Percentiles rank a stretch among this genome's conserved stretches.
Conservation (phyloP, 1,284 basidiomycete genomes). For the Puccinia polysora region DNA sequence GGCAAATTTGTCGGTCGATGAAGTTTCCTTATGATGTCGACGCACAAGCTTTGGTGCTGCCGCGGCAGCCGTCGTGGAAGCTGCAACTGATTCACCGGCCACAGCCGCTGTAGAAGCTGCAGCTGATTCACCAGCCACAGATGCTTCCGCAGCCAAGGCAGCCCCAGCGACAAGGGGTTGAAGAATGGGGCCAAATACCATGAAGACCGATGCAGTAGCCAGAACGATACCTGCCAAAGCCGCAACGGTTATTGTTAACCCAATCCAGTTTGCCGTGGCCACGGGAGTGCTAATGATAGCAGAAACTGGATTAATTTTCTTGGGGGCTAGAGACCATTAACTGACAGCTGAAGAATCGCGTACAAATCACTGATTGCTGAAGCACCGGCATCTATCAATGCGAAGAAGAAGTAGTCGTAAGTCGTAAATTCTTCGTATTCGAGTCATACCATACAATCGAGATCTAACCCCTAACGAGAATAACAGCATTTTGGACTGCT, state of each 20-base stretch:
- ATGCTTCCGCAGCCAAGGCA: neutral
- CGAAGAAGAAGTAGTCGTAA: no score
- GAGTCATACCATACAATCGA: no score
- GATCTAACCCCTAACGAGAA: neutral
- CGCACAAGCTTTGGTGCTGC: constrained; percentile 12
- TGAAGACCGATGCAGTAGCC: neutral
- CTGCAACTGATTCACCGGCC: neutral
- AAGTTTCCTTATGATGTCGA: constrained; percentile 38
- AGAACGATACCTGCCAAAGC: constrained; percentile 24
- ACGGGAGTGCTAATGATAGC: constrained; percentile 28
- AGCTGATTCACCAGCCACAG: neutral
- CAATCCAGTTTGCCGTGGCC: constrained; percentile 35
- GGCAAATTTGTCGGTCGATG: constrained; percentile 31
- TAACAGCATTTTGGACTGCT: neutral
- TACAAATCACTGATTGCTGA: no score
- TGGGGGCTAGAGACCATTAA: no score
- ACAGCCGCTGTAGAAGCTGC: neutral
- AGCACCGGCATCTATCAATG: no score
- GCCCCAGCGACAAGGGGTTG: neutral
- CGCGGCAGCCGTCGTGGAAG: constrained; percentile 1
- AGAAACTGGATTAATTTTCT: no score
- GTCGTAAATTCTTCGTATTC: no score
- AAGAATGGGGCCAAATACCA: neutral
- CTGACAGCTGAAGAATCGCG: no score
- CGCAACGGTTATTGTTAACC: constrained; percentile 18